Base-by-base conservation (phyloP, 75 land plant genomes). In the Adiantum capillusveneris region DNA sequence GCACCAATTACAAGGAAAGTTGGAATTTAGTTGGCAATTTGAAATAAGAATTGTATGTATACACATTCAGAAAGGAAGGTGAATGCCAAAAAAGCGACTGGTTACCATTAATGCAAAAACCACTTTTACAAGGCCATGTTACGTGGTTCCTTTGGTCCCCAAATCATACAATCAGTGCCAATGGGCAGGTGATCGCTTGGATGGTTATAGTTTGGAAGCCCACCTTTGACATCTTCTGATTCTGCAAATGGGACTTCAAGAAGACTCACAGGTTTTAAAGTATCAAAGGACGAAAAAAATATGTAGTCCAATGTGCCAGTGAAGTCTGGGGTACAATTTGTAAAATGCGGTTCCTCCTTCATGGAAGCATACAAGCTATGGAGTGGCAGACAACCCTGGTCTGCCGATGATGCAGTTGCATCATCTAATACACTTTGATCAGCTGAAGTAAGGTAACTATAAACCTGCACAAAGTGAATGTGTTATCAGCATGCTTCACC, bases 181-280 rank as follows among this genome's bases (percentile, higher is more conserved):
- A 88, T 92, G 27, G 97, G 97, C 31, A 92, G 59, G 68, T 92
- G 97, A 75, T 92, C 97, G 66, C 97, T 92, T 16, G 97, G 97
- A 60, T 88, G 84, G 25, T 56, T 51, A 29, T 76, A 65, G 54
- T 92, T 92, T 44, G 97, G 97, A 29, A 92, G 65, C 17, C 97
- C 89, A 61, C 95, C 95, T 30, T 34, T 62, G 18, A 92, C 69
- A 31, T 85, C 80, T 27, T 63, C 54, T 16, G 94, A 69, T 16
- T 83, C 86, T 17, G 53, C 58, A 6, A 60, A 70, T 1, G 97
- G 95, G 28, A 92, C 67, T 49, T 83, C 78, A 21, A 92, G 77
- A 41, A 75, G 39, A 31, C 68, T 61, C 11, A 76, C 58, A 39
- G 94, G 85, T 52, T 70, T 81, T 55, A 88, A 43, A 46, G 25